Evolutionary conservation across 2,329 filamentous ascomycete genomes (phyloP).

Genomic region (Ophiostoma montium): DNA sequence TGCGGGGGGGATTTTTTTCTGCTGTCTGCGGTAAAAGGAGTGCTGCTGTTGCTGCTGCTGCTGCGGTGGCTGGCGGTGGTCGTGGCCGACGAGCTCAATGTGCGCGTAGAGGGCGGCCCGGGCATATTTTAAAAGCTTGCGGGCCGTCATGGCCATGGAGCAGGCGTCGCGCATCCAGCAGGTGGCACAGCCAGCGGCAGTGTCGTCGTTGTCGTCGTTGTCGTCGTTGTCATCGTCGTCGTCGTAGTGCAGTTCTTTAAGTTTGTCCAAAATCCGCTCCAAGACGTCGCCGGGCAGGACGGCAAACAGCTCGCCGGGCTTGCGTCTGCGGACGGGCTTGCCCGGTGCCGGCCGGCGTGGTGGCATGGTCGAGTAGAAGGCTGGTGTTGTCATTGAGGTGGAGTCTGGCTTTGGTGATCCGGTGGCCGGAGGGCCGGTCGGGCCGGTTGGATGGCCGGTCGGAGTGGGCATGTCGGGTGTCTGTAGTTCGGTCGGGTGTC

Average conservation of each 20-base stretch:
- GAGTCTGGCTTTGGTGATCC: neutral
- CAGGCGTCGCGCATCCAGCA: constrained; percentile 51
- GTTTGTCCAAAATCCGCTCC: constrained; percentile 37
- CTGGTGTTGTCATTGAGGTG: neutral
- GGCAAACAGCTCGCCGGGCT: constrained; percentile 37
- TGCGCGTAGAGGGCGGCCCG: constrained; percentile 41
- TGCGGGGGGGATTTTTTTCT: constrained; percentile 29
- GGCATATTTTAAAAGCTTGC: constrained; percentile 38
- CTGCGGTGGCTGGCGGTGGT: no score
- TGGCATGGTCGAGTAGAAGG: neutral
- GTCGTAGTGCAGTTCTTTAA: constrained; percentile 37
- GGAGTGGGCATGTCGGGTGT: no score
- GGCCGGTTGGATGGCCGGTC: no score
- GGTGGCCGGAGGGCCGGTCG: no score
- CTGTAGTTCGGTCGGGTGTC: no score
- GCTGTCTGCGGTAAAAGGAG: constrained; percentile 47
- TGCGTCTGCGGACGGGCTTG: neutral
- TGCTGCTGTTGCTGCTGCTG: constrained; percentile 25
- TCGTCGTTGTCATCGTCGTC: constrained; percentile 20
- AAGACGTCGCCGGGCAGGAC: constrained; percentile 45
- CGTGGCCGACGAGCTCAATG: constrained; percentile 43
- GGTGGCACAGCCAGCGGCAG: constrained; percentile 50
- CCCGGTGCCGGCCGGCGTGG: neutral
- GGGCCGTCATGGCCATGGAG: constrained; percentile 33
- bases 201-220: constrained; percentile 23